Conservation (phyloP, 108 stramenopile genomes). For the Mayamaea pseudoterrestris region DNA sequence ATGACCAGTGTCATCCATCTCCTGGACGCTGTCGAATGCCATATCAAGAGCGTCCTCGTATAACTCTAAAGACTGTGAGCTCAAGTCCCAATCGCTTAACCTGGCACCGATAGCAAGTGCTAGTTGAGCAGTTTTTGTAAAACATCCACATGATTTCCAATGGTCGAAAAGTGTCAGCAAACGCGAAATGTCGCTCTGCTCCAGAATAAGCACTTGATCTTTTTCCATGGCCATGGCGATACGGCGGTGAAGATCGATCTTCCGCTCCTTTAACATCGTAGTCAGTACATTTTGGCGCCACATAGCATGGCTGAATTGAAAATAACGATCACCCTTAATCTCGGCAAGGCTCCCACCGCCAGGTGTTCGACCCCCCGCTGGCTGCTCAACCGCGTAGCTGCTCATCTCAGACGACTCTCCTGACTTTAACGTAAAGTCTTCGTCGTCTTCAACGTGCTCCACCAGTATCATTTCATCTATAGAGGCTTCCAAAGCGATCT, state of each 20-base stretch:
- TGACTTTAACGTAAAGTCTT: background rate
- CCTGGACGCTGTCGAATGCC: conserved; percentile 11
- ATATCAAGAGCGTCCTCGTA: conserved; percentile 16
- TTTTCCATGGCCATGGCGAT: conserved; percentile 41
- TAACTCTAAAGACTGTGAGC: conserved; percentile 7
- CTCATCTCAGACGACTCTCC: background rate
- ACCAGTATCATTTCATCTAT: conserved; percentile 53
- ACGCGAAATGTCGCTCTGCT: conserved; percentile 15
- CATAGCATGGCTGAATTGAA: conserved; percentile 41
- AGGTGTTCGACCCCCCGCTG: background rate
- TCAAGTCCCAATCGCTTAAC: conserved; percentile 13
- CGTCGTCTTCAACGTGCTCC: conserved; percentile 20
- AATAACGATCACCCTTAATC: conserved; percentile 11
- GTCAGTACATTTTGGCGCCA: conserved; percentile 44
- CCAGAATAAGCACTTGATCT: conserved; percentile 10
- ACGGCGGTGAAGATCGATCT: conserved; percentile 34
- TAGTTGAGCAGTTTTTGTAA: conserved; percentile 25
- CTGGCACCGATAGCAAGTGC: conserved; percentile 31
- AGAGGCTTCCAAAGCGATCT: conserved; percentile 26
- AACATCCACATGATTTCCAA: conserved; percentile 38
- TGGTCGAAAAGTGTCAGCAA: conserved; percentile 34
- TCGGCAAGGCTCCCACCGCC: no score
- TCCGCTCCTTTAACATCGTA: conserved; percentile 40
- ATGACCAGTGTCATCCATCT: background rate
- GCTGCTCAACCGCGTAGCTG: conserved; percentile 1